Conservation (phyloP, 106 monocot species). For the Dioscorea alata region DNA sequence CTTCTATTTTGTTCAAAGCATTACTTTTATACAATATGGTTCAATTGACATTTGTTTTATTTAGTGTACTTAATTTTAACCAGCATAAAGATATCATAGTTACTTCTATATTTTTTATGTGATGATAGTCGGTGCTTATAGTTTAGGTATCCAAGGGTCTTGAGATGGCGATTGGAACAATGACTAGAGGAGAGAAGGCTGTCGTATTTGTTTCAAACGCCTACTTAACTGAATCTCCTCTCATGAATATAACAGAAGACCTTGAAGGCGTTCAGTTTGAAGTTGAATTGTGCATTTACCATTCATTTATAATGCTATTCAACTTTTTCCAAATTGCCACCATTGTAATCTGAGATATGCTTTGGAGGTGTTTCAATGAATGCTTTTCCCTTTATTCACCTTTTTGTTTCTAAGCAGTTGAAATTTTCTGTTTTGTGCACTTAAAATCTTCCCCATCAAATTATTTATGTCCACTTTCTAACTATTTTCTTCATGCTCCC, state of each 20-base stretch:
- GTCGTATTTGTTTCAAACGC: constrained; percentile 49
- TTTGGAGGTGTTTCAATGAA: background rate
- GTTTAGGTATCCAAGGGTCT: constrained; percentile 89
- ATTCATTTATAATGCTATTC: background rate
- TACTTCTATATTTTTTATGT: too few species aligned
- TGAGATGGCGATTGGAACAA: constrained; percentile 96
- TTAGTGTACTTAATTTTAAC: too few species aligned
- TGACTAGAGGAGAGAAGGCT: constrained; percentile 83
- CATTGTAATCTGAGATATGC: too few species aligned
- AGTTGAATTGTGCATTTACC: constrained; percentile 70
- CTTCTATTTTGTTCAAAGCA: too few species aligned
- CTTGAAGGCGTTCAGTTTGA: constrained; percentile 83
- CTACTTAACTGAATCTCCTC: constrained; percentile 73
- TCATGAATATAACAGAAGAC: constrained; percentile 51
- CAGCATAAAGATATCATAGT: too few species aligned
- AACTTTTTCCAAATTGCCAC: background rate
- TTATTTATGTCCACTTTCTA: too few species aligned
- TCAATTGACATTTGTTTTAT: too few species aligned
- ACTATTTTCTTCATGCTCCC: too few species aligned
- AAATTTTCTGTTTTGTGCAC: too few species aligned
- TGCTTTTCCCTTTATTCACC: background rate
- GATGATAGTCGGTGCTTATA: constrained; percentile 21
- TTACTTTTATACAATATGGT: too few species aligned
- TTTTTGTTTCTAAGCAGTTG: too few species aligned
- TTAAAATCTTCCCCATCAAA: too few species aligned